Evolutionary conservation across 2,329 filamentous ascomycete genomes (phyloP).

Genomic region (Cordyceps javanica): DNA sequence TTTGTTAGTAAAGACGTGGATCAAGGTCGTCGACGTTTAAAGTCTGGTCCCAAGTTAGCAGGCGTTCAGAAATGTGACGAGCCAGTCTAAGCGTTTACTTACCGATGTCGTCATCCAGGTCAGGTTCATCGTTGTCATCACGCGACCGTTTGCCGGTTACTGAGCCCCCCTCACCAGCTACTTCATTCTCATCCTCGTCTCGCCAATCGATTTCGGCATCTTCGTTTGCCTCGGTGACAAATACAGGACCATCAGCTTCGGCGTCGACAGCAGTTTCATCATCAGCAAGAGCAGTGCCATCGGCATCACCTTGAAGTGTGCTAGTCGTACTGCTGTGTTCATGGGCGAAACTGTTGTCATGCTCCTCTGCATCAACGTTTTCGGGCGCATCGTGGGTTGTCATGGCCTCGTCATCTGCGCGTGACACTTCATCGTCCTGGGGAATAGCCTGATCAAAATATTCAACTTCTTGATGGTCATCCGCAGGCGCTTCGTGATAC

Average conservation of each 20-base stretch:
- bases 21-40: slow-evolving; percentile 45
- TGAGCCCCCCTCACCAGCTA: slow-evolving; percentile 17
- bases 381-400: slow-evolving; percentile 16
- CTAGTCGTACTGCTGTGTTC: slow-evolving; percentile 23
- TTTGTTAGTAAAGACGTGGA: slow-evolving; percentile 10
- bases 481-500: slow-evolving; percentile 12
- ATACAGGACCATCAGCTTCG: slow-evolving; percentile 19
- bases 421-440: slow-evolving; percentile 11
- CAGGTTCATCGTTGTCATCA: slow-evolving; percentile 24
- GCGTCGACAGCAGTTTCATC: slow-evolving; percentile 18
- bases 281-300: slow-evolving; percentile 19
- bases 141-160: slow-evolving; percentile 24
- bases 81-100: not conserved
- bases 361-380: slow-evolving; percentile 16
- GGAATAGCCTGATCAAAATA: slow-evolving; percentile 16
- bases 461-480: slow-evolving; percentile 13
- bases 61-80: not conserved
- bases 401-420: not conserved
- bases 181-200: slow-evolving; percentile 22
- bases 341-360: slow-evolving; percentile 17
- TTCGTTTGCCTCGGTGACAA: slow-evolving; percentile 17
- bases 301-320: slow-evolving; percentile 28
- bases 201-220: slow-evolving; percentile 26
- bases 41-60: slow-evolving; percentile 33
- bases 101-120: slow-evolving; percentile 30